Evolutionary conservation across 2,329 filamentous ascomycete genomes (phyloP), one percentile per base, ranked within the genome.

Genomic region (Emydomyces testavorans): DNA sequence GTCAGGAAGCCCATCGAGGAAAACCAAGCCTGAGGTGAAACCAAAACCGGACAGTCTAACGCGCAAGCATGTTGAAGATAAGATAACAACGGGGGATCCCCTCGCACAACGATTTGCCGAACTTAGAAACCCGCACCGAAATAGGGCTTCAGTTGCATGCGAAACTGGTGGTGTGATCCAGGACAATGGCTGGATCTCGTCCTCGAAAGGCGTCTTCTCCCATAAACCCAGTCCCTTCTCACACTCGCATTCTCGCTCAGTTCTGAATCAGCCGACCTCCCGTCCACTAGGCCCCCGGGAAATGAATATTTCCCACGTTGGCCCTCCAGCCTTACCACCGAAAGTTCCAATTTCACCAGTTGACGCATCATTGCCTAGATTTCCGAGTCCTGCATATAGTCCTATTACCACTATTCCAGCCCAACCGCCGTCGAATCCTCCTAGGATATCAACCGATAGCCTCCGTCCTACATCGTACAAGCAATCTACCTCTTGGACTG

Each of bases 361-460:
- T 15, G 60, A 64, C 43, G 60, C 66, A 21, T 62, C 64, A 11
- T 61, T 73, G 43, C 71, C 71, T 29, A 68, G 67, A 51, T 66
- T 69, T 21, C 71, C 71, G 6, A 68, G 67, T 50, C 70, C 70
- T n/a, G 61, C 70, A 3, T 73, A 73, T 52, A 71, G 66, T 50
- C 70, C 70, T 28, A 65, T 68, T 37, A 66, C 60, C 52, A 68
- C 63, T 1, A 62, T 66, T 4, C 60, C 68, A 23, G 61, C 62
- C 5, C 63, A 66, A 16, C 60, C 61, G 5, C 62, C 62, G 24
- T 56, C 59, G 7, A 65, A 66, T 41, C 62, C 66, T 6, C 67
- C 63, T 16, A 60, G 64, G 48, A 65, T 60, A 2, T 69, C 71
- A 16, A 63, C 60, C 1, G 68, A 71, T 44, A 68, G 61, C 46